Conservation (phyloP, 164 flowering plant species). For the Dillenia suffruticosa region DNA sequence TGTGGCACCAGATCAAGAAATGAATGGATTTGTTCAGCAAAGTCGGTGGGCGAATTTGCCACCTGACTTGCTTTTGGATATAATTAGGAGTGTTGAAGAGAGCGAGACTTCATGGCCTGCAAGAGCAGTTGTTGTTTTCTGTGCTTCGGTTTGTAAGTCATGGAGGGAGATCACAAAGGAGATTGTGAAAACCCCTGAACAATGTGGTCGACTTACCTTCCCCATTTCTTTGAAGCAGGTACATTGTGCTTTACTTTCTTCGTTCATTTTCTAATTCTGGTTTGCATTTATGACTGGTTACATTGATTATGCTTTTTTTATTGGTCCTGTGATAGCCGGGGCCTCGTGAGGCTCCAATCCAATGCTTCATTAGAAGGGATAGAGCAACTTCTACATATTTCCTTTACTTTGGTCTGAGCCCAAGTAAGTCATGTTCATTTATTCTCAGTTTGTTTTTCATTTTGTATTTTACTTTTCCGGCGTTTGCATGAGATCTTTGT, state of each 20-base stretch:
- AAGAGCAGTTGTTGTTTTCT: constrained; percentile 47
- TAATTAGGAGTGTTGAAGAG: constrained; percentile 61
- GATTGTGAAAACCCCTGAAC: constrained; percentile 61
- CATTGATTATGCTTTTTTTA: neutral
- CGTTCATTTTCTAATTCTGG: too few relatives aligned
- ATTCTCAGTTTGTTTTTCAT: neutral
- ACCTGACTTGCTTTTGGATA: constrained; percentile 65
- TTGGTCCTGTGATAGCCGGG: constrained; percentile 39
- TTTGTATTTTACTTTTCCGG: too few relatives aligned
- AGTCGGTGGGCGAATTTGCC: constrained; percentile 72
- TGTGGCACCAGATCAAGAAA: constrained; percentile 44
- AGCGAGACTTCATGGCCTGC: constrained; percentile 79
- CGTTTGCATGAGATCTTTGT: too few relatives aligned
- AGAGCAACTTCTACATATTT: constrained; percentile 61
- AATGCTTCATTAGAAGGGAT: constrained; percentile 82
- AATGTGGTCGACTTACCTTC: constrained; percentile 65
- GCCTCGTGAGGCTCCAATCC: constrained; percentile 66
- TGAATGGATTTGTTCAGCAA: constrained; percentile 27
- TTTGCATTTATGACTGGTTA: too few relatives aligned
- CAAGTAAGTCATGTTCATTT: constrained; percentile 39
- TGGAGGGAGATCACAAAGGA: constrained; percentile 74
- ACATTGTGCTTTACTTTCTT: neutral
- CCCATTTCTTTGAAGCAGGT: constrained; percentile 86
- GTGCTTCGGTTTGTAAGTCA: constrained; percentile 68
- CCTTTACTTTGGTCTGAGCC: constrained; percentile 60